Evolutionary conservation across 2,329 filamentous ascomycete species (phyloP), one percentile per base, ranked within the genome.

Genomic region (Pseudopyrenochaeta lycopersici): DNA sequence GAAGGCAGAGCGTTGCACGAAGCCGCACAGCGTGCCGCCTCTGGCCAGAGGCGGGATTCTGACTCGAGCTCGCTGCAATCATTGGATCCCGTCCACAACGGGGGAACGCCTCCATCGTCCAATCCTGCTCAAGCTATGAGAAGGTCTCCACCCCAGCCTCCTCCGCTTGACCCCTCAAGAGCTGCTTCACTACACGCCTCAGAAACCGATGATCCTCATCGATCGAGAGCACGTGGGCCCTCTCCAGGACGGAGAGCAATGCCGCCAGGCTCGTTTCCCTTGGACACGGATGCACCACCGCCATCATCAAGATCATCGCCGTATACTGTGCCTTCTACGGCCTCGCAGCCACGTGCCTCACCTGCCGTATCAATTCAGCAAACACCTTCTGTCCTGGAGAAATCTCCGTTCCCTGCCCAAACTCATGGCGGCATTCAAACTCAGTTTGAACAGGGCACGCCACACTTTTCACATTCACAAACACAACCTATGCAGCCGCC

Each of bases 1-100:
- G 82, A 84, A 70, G 82, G 79, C 5, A 73, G 72, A 49, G 81
- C 80, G 9, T 67, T 84, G 46, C 81, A 84, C 42, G 74, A 80
- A 42, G 78, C 73, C 32, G 63, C 62, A 23, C 72, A 76, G 32
- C 67, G 59, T 17, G 64, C 63, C 23, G 53, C 49, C 4, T 60
- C 67, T 3, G 58, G 60, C 18, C 44, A 53, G 15, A 66, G 64
- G 23, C 60, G 64, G 3, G 66, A 68, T 27, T 76, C 74, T 5
- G 67, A 65, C 21, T 70, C 71, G 18, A 75, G 71, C 48, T 68
- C 65, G 12, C 41, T 62, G 49, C 60, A 54, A 15, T 58, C 56
- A 2, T 51, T 62, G 14, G 64, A 60, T 44, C 70, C 70, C 1
- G 62, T 67, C 47, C 67, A 66, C n/a, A n/a, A n/a, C 29, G 57